A percentile compares a stretch with the other conserved stretches of the same genome.
phyloP scores from a whole-genome alignment of 23 red algal species.

The Agarophyton chilense region DNA sequence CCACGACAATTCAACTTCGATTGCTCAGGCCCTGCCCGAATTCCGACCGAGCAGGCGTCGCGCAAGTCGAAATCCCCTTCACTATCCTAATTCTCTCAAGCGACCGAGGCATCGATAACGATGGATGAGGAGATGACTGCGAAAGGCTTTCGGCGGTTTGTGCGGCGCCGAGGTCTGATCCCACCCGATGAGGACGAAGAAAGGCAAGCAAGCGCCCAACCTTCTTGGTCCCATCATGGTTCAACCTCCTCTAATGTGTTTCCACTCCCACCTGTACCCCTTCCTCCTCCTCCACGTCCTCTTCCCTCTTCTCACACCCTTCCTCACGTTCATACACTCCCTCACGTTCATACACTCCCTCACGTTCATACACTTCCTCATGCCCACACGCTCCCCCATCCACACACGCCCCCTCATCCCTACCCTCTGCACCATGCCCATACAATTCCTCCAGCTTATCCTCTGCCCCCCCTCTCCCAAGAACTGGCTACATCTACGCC shows the following conservation, averaged over 20 bases:
- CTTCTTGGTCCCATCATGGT: background rate
- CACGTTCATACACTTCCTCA: background rate
- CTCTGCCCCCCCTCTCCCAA: background rate
- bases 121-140: conserved; percentile 59
- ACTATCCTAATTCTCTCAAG: too few relatives aligned
- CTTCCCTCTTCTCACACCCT: background rate
- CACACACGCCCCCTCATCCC: background rate
- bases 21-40: too few relatives aligned
- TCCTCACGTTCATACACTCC: background rate
- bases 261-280: background rate
- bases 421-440: background rate
- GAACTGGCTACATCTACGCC: background rate
- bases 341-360: background rate
- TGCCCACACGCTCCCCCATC: background rate
- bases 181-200: conserved; percentile 4
- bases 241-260: background rate
- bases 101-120: too few relatives aligned
- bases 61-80: too few relatives aligned
- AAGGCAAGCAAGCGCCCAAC: background rate
- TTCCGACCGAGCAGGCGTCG: too few relatives aligned
- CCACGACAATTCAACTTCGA: too few relatives aligned
- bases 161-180: conserved; percentile 31
- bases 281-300: background rate
- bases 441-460: background rate
- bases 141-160: conserved; percentile 56